Conservation (phyloP, 768 basidiomycete genomes). For the Leucogyrophana mollusca region DNA sequence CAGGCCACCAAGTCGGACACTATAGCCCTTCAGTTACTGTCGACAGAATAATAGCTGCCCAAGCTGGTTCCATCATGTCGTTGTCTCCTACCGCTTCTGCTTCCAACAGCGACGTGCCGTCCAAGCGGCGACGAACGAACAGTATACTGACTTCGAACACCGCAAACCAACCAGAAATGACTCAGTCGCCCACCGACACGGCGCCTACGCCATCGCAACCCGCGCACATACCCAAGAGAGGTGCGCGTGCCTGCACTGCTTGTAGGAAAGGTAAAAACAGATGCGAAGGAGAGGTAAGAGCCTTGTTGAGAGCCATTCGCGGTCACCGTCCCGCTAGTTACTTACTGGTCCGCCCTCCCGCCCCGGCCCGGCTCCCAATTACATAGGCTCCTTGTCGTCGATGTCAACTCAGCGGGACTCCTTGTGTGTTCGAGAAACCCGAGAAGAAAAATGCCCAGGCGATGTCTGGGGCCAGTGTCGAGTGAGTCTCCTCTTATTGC, state of each 20-base stretch:
- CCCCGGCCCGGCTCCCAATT: constrained; percentile 65
- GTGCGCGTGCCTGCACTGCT: constrained; percentile 85
- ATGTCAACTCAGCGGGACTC: constrained; percentile 78
- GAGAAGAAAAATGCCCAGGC: constrained; percentile 76
- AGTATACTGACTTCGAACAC: constrained; percentile 17
- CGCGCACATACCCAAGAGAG: constrained; percentile 83
- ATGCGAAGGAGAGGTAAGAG: constrained; percentile 87
- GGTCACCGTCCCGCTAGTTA: constrained; percentile 42
- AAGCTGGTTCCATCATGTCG: constrained; percentile 49
- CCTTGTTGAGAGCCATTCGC: constrained; percentile 26
- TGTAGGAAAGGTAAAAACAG: constrained; percentile 92
- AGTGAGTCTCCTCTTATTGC: constrained; percentile 49
- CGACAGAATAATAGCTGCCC: constrained; percentile 6
- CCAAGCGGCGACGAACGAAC: constrained; percentile 59
- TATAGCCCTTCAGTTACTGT: constrained; percentile 12
- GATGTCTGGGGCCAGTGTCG: constrained; percentile 64
- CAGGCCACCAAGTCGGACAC: constrained; percentile 1
- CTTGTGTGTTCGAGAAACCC: constrained; percentile 88
- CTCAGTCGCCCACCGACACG: constrained; percentile 36
- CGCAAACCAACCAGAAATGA: constrained; percentile 20
- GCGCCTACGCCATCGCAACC: constrained; percentile 29
- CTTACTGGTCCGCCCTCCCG: constrained; percentile 70
- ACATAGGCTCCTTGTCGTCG: constrained; percentile 85
- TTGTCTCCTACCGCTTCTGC: constrained; percentile 60
- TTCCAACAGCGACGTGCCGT: constrained; percentile 51